Base-by-base conservation (phyloP, 1,284 basidiomycete species). In the Cutaneotrichosporon arboriforme region DNA sequence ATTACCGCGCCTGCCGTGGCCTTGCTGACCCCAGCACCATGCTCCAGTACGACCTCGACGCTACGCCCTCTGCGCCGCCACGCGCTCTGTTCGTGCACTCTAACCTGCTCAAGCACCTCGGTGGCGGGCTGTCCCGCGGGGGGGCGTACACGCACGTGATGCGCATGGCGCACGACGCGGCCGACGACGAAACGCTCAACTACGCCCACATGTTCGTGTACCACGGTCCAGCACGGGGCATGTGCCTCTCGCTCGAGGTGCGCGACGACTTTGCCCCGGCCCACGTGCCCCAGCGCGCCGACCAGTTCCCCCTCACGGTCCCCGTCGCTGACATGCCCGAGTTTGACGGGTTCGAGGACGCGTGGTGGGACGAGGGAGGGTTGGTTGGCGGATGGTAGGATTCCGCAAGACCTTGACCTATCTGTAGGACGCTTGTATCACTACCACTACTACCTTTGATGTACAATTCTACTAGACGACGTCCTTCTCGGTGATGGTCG, bases 61-160 rank as follows among this genome's bases (percentile, higher is more conserved):
- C 61, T 55, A 12, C 36, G 15, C 18, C 61, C 61, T n/a, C n/a
- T n/a, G n/a, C n/a, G 10, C 17, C 13, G 8, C 54, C 26, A 8
- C 49, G n/a, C 7, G 67, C 72, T 8, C 56, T 72, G 3, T 72
- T 73, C 49, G 68, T 69, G 8, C 72, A 72, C 51, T 67, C 65
- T 3, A 79, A 79, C 59, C 66, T 78, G 26, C 68, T 79, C 39
- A 79, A 79, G 59, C 77, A 78, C 56, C 62, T 74, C 20, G 34
- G 22, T 3, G 49, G 49, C 17, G 34, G 41, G 9, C 21, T 44
- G 13, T 12, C 5, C 13, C 57, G 58, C 20, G 49, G 49, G 41
- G 49, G 57, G 8, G 61, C 68, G 14, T 76, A 74, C 55, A 70
- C 69, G 4, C 66, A 73, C 49, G 55, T 76, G 36, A 69, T 69